phyloP scores from a whole-genome alignment of 1,284 basidiomycete genomes.

The Uromyces viciae-fabae region DNA sequence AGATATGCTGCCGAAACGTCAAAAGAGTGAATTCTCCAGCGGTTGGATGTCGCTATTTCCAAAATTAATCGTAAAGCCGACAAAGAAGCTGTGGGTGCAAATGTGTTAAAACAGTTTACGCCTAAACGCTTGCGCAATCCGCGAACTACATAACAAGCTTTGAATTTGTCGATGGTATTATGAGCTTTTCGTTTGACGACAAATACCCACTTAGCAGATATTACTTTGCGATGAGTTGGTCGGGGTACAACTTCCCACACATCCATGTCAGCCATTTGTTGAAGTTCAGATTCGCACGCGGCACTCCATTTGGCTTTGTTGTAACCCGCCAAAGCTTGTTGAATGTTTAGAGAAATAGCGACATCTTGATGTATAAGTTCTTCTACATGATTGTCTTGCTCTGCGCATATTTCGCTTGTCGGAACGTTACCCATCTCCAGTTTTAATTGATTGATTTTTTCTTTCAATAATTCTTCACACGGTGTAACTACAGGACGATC shows the following conservation, averaged over 20 bases:
- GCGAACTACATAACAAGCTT: conserved; percentile 13
- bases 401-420: neutral
- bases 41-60: neutral
- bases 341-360: neutral
- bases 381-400: neutral
- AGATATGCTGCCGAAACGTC: neutral
- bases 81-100: neutral
- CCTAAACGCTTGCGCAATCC: neutral
- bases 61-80: neutral
- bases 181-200: neutral
- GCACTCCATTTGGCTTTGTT: neutral
- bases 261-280: neutral
- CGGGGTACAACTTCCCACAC: neutral
- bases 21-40: neutral
- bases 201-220: neutral
- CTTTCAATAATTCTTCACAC: neutral
- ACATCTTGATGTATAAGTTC: neutral
- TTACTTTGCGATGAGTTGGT: neutral
- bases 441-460: neutral
- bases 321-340: neutral
- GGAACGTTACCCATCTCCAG: neutral
- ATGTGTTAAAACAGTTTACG: neutral
- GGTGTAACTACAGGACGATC: neutral
- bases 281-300: neutral
- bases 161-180: neutral